phyloP scores from a whole-genome alignment of 768 basidiomycete genomes.

The Coprinellus micaceus region DNA sequence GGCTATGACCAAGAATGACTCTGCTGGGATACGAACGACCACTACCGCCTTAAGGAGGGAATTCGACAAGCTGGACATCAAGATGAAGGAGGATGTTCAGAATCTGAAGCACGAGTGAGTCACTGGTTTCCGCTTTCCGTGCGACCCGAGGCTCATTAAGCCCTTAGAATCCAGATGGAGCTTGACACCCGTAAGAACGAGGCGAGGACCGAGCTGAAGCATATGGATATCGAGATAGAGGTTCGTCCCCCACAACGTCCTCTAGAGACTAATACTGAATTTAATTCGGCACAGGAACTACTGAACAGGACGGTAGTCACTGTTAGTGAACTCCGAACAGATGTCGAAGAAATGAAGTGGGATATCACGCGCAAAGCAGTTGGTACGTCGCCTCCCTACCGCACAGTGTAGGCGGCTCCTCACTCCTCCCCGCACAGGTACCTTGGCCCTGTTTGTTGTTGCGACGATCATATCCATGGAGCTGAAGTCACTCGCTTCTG shows the following conservation, averaged over 20 bases:
- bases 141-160: slow-evolving; percentile 4
- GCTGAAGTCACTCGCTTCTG: slow-evolving; percentile 38
- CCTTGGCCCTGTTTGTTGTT: slow-evolving; percentile 63
- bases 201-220: slow-evolving; percentile 77
- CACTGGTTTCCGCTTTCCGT: slow-evolving; percentile 1
- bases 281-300: slow-evolving; percentile 61
- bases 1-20: slow-evolving; percentile 79
- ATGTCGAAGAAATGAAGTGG: slow-evolving; percentile 85
- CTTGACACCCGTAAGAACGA: slow-evolving; percentile 93
- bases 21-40: slow-evolving; percentile 72
- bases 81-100: slow-evolving; percentile 90
- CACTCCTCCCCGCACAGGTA: slow-evolving; percentile 35
- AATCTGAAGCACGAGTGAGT: slow-evolving; percentile 91
- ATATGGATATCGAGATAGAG: slow-evolving; percentile 81
- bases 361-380: slow-evolving; percentile 84
- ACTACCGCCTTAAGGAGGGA: slow-evolving; percentile 80
- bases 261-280: too few relatives aligned
- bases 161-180: slow-evolving; percentile 87
- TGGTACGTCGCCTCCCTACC: slow-evolving; percentile 39
- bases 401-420: not conserved
- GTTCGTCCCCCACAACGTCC: slow-evolving; percentile 32
- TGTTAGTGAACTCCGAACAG: slow-evolving; percentile 74
- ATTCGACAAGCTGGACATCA: slow-evolving; percentile 78
- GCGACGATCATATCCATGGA: slow-evolving; percentile 71
- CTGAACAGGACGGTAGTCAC: slow-evolving; percentile 70